Evolutionary conservation across 306 rosid species (phyloP).

Genomic region (Ochetophila trinervis): DNA sequence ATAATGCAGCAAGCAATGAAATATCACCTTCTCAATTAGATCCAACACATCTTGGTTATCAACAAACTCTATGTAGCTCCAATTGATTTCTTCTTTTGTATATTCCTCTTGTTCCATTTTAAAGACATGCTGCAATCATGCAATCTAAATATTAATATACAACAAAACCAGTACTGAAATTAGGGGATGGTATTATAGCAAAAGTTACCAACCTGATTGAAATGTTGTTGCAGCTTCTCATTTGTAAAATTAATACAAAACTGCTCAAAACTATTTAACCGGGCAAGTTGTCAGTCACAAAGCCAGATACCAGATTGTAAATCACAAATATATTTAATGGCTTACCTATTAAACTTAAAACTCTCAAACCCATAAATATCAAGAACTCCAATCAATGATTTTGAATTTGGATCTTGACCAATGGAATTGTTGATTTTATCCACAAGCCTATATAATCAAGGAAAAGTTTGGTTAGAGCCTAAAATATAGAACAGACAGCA

Average conservation of each 20-base stretch:
- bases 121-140: constrained; percentile 82
- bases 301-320: constrained; percentile 18
- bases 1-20: neutral
- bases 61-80: constrained; percentile 99
- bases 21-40: constrained; percentile 85
- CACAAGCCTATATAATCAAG: constrained; percentile 67
- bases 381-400: constrained; percentile 93
- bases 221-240: constrained; percentile 99
- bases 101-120: constrained; percentile 99
- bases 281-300: constrained; percentile 34
- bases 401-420: constrained; percentile 97
- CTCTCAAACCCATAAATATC: constrained; percentile 99
- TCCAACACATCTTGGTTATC: constrained; percentile 99
- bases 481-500: constrained; percentile 22
- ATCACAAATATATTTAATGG: constrained; percentile 19
- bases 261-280: constrained; percentile 85
- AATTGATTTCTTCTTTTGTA: constrained; percentile 89
- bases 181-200: constrained; percentile 15
- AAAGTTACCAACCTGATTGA: constrained; percentile 79
- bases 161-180: constrained; percentile 8
- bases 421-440: constrained; percentile 91
- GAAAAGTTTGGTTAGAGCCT: constrained; percentile 27
- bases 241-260: constrained; percentile 98
- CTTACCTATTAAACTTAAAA: constrained; percentile 91
- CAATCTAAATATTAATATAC: constrained; percentile 21